Percentiles rank a stretch among this genome's conserved stretches.
phyloP scores from a whole-genome alignment of 1,284 basidiomycete species.

The Sanguinoderma infundibulare region DNA sequence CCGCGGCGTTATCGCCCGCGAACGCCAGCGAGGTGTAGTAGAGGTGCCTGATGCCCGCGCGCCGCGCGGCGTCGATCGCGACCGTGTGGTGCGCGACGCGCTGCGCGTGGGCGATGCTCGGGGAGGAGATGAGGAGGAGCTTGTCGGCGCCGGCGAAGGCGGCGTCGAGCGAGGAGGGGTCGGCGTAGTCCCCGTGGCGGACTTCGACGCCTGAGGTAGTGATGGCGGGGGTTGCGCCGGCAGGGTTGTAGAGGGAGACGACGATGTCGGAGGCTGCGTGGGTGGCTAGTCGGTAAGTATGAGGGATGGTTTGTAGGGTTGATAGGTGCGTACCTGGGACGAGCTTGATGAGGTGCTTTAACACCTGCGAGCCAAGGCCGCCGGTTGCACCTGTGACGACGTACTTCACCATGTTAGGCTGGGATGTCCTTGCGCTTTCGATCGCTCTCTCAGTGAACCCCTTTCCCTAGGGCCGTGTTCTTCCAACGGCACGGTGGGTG shows the following conservation, averaged over 20 bases:
- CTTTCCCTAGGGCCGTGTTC: no score
- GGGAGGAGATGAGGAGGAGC: constrained; percentile 44
- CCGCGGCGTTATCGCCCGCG: constrained; percentile 36
- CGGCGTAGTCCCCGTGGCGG: constrained; percentile 38
- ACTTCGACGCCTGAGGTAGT: constrained; percentile 34
- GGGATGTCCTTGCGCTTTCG: neutral
- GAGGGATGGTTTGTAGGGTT: no score
- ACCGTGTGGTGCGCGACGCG: constrained; percentile 37
- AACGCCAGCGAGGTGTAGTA: constrained; percentile 46
- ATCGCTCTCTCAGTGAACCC: no score
- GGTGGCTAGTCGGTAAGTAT: neutral
- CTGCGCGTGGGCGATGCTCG: constrained; percentile 38
- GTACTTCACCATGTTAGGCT: neutral
- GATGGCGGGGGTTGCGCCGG: constrained; percentile 31
- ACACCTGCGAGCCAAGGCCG: constrained; percentile 40
- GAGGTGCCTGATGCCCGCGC: constrained; percentile 38
- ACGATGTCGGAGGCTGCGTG: constrained; percentile 34
- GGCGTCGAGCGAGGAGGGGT: constrained; percentile 36
- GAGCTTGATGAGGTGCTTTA: constrained; percentile 38
- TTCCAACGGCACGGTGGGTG: no score
- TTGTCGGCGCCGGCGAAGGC: constrained; percentile 41
- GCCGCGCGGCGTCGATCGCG: constrained; percentile 45
- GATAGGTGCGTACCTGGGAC: constrained; percentile 30
- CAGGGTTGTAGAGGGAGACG: constrained; percentile 39
- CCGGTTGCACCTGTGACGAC: constrained; percentile 42